These are phyloP conservation scores for Brassica balearica DNA, from an alignment of 441 rosid species.

Conservation along the genomic window DNA sequence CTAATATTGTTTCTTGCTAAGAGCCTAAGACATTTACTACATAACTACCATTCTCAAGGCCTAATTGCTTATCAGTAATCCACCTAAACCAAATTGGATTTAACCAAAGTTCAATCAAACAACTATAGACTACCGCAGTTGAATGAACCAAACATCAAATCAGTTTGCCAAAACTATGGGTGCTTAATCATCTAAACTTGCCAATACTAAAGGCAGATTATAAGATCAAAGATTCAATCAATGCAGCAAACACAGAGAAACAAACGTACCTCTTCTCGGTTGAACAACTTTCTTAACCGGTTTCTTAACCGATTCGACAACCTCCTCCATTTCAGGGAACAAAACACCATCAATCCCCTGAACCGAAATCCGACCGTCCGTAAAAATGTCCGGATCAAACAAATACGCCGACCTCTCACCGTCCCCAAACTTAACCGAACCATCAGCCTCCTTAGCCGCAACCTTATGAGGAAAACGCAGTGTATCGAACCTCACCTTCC, in stretches of 20 bases:
- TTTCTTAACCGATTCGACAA: slow-evolving; percentile 48
- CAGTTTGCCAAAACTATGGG: slow-evolving; percentile 4
- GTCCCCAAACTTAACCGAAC: slow-evolving; percentile 92
- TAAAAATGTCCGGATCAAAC: slow-evolving; percentile 94
- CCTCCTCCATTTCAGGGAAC: slow-evolving; percentile 69
- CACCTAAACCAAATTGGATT: neutral
- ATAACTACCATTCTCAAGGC: neutral
- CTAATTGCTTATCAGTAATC: neutral
- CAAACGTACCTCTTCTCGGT: slow-evolving; percentile 78
- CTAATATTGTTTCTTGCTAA: neutral
- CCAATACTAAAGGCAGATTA: neutral
- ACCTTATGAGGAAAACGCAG: slow-evolving; percentile 88
- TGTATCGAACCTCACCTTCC: slow-evolving; percentile 83
- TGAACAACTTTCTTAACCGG: slow-evolving; percentile 66
- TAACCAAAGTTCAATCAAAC: neutral
- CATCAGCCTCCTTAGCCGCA: slow-evolving; percentile 91
- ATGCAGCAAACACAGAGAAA: neutral
- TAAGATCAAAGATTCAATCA: neutral
- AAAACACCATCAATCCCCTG: slow-evolving; percentile 95
- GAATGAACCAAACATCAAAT: neutral
- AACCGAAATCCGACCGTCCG: slow-evolving; percentile 94
- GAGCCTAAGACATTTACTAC: neutral
- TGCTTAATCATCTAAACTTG: slow-evolving; percentile 19
- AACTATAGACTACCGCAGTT: neutral
- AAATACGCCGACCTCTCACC: slow-evolving; percentile 81